phyloP scores from a whole-genome alignment of 805 yeast species.

The Candida pseudofarinosa region DNA sequence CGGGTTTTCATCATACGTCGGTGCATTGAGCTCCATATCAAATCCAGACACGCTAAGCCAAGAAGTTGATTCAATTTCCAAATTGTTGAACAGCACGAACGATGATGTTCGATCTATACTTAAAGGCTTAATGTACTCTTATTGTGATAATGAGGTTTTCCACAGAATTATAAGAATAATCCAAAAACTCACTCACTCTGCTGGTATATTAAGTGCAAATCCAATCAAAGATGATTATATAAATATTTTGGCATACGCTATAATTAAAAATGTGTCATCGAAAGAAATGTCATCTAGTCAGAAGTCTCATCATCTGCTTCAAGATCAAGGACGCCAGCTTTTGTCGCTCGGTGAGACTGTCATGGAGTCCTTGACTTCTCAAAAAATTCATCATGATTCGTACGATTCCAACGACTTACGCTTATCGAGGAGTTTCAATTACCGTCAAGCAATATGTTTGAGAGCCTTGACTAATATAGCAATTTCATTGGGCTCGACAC shows the following conservation, averaged over 20 bases:
- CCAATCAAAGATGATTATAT: conserved; percentile 53
- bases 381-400: conserved; percentile 26
- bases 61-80: conserved; percentile 33
- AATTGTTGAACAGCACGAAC: conserved; percentile 26
- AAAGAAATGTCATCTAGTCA: conserved; percentile 1
- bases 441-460: conserved; percentile 70
- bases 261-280: conserved; percentile 12
- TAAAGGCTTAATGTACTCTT: conserved; percentile 50
- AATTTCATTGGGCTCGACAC: conserved; percentile 72
- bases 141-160: conserved; percentile 68
- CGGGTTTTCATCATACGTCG: conserved; percentile 56
- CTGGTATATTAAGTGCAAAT: conserved; percentile 65
- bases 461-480: conserved; percentile 78
- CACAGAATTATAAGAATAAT: conserved; percentile 64
- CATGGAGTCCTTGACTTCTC: conserved; percentile 47
- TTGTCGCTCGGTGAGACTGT: conserved; percentile 47
- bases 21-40: conserved; percentile 33
- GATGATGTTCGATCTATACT: conserved; percentile 24
- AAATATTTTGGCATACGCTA: conserved; percentile 22
- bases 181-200: conserved; percentile 77
- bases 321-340: conserved; percentile 29
- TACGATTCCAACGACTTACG: neutral
- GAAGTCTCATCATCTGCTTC: conserved; percentile 1
- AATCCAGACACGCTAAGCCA: conserved; percentile 21
- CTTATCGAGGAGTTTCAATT: conserved; percentile 37